A percentile compares a stretch with the other conserved stretches of the same genome.
phyloP scores from a whole-genome alignment of 176 grass and related monocot genomes.

The Bromus sterilis region DNA sequence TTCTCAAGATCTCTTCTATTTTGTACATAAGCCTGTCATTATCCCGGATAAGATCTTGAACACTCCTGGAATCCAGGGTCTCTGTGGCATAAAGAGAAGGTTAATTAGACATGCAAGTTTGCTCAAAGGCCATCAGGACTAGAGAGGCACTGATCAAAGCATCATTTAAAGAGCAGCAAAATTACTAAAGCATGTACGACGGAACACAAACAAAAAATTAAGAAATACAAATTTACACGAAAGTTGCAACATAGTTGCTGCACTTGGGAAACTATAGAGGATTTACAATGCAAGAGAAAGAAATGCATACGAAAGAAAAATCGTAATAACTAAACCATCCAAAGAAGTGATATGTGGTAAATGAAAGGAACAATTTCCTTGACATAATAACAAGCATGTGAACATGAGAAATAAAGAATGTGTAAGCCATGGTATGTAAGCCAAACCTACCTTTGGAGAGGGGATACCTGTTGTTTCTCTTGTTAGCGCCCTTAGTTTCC shows the following conservation, averaged over 20 bases:
- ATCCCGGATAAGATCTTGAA: not conserved
- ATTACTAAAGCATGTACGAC: not conserved
- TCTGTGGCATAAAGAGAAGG: not conserved
- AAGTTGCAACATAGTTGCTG: too few relatives aligned
- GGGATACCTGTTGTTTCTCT: not conserved
- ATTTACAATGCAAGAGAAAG: not conserved
- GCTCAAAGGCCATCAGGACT: not conserved
- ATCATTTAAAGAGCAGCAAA: not conserved
- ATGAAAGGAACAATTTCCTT: not conserved
- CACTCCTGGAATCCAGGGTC: not conserved
- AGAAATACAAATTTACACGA: too few relatives aligned
- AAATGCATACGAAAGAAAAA: not conserved
- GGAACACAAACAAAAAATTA: not conserved
- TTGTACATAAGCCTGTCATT: not conserved
- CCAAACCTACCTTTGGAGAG: slow-evolving; percentile 11
- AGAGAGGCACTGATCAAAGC: not conserved
- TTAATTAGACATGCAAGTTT: not conserved
- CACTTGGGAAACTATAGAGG: too few relatives aligned
- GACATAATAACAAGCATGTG: not conserved
- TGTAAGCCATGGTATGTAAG: not conserved
- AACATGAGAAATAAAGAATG: not conserved
- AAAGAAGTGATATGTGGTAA: not conserved
- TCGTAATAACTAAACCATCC: not conserved
- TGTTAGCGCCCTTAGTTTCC: not conserved
- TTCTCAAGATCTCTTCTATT: slow-evolving; percentile 8